Evolutionary conservation across 148 eudicot species (phyloP), one percentile per base, ranked within the genome.

Genomic region (Persicaria tinctoria): DNA sequence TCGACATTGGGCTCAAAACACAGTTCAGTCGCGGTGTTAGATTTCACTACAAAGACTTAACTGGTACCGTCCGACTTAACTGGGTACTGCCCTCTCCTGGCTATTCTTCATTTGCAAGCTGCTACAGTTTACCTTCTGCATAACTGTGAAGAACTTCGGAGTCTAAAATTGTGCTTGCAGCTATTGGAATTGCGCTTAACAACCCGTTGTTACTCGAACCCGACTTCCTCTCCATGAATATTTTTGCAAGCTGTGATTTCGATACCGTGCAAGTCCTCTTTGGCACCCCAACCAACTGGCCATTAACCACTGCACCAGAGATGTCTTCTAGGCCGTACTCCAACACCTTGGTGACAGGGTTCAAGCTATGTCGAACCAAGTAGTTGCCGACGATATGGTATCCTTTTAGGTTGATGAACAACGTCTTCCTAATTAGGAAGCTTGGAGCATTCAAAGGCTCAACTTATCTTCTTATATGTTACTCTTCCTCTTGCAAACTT

Each of bases 341-440:
- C 7, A 95, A 77, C 18, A 95, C 99, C 79, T 95, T 92, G 18
- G 97, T 95, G 12, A 95, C 97, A 0, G 97, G 99, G 82, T 95
- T 95, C 27, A 95, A 77, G 76, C 96, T 90, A 5, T 97, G 87
- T 4, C 97, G 87, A 38, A 95, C 97, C 75, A 95, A 84, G 80
- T 92, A 95, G 48, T 88, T 90, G 16, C 97, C 99, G 3, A 95
- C 97, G 7, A 90, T 83, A 74, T 92, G 99, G 46, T 95, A 92
- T 54, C 99, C 97, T 23, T 32, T 32, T 32, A 32, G 38, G 38
- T 1, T 32, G 2, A 32, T 32, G 38, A 32, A 32, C 1, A 32
- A 32, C 38, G 38, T 32, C 38, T 32, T 23, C 23, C 0, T 23
- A 23, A 23, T 0, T 23, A 23, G 23, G 23, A 23, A 23, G 23